A percentile compares a stretch with the other conserved stretches of the same genome.
phyloP scores from a whole-genome alignment of 805 yeast species.

The Suhomyces canberraensis region DNA sequence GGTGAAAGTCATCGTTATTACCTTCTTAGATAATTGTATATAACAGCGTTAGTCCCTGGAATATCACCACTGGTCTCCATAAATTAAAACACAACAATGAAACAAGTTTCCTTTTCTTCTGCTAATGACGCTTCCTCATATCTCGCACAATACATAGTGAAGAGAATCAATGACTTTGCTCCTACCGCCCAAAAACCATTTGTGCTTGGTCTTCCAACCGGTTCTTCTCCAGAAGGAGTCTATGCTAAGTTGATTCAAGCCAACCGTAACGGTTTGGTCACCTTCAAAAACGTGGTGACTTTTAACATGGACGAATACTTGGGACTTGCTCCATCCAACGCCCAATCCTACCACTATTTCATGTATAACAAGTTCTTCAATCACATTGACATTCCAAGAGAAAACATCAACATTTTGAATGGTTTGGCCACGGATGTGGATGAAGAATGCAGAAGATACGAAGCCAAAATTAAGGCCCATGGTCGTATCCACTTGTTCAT shows the following conservation, averaged over 20 bases:
- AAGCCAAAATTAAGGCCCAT: constrained; percentile 42
- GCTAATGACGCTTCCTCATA: constrained; percentile 40
- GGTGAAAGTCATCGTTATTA: too few species aligned
- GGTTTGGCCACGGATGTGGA: constrained; percentile 48
- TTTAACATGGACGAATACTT: constrained; percentile 64
- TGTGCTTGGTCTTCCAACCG: constrained; percentile 59
- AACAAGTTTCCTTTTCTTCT: constrained; percentile 35
- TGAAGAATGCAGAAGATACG: constrained; percentile 47
- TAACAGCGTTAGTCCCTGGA: not conserved
- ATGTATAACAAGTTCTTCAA: constrained; percentile 55
- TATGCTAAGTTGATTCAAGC: constrained; percentile 45
- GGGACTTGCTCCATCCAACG: constrained; percentile 44
- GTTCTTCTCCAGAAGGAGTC: constrained; percentile 58
- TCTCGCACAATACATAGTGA: constrained; percentile 46
- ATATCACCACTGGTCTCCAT: too few species aligned
- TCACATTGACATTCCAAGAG: constrained; percentile 50
- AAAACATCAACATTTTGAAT: constrained; percentile 52
- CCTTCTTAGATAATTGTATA: too few species aligned
- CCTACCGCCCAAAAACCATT: constrained; percentile 48
- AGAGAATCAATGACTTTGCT: constrained; percentile 39
- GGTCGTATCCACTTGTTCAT: constrained; percentile 53
- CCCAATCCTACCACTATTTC: constrained; percentile 56
- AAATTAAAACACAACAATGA: constrained; percentile 16
- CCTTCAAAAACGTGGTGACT: constrained; percentile 52
- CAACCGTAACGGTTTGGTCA: constrained; percentile 39